Evolutionary conservation across 371 early-diverging fungal genomes (phyloP).

Genomic region (Mucor circinelloides): DNA sequence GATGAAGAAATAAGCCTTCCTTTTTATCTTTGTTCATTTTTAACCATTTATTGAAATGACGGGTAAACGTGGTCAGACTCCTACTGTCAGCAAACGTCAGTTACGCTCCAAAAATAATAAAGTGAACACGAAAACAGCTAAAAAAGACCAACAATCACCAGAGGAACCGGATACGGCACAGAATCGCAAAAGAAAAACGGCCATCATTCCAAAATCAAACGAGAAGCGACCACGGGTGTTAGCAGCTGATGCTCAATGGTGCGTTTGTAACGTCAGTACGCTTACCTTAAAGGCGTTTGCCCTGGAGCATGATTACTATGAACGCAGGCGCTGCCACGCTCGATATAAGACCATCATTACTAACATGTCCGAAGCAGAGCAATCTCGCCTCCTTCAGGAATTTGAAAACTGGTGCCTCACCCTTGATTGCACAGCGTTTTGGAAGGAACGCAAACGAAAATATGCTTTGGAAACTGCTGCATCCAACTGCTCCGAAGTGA

Average conservation of each 20-base stretch:
- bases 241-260: conserved; percentile 11
- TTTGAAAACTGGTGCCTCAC: not conserved
- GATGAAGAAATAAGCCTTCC: not conserved
- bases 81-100: no score
- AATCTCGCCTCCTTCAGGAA: not conserved
- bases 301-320: not conserved
- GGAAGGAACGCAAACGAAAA: conserved; percentile 7
- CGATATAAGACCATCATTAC: not conserved
- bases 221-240: conserved; percentile 13
- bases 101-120: no score
- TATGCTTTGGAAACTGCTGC: conserved; percentile 9
- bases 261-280: conserved; percentile 1
- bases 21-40: no score
- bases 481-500: conserved; percentile 4
- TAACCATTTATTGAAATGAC: no score
- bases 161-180: no score
- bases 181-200: no score
- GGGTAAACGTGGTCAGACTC: no score
- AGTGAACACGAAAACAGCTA: no score
- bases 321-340: not conserved
- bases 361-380: not conserved
- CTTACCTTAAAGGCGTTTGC: conserved; percentile 7
- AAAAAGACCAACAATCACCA: no score
- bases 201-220: no score
- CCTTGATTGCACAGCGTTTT: not conserved